These are phyloP conservation scores for Hordeum marinum DNA, from an alignment of 176 grass and related monocot species.

Conservation along the genomic window DNA sequence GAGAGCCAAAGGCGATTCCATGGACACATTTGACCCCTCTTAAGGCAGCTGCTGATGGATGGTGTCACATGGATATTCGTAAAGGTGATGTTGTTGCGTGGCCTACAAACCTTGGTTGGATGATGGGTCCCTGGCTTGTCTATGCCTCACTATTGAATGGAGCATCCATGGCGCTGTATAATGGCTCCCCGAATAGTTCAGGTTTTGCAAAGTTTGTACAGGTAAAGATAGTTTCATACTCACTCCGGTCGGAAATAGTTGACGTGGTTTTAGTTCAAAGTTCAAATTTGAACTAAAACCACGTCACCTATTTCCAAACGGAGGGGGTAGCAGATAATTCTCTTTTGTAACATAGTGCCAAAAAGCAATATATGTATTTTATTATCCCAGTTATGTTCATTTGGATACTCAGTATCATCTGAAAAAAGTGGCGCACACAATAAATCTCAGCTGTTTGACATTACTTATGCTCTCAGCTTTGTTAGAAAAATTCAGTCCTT, in stretches of 20 bases:
- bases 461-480: neutral
- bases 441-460: neutral
- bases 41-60: conserved; percentile 95
- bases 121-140: conserved; percentile 99
- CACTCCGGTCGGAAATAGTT: too few species aligned
- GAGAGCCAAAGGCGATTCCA: conserved; percentile 94
- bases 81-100: conserved; percentile 94
- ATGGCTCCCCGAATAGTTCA: conserved; percentile 73
- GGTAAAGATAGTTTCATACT: conserved; percentile 31
- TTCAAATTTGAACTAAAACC: too few species aligned
- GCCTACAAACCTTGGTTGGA: conserved; percentile 99
- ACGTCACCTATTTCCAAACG: too few species aligned
- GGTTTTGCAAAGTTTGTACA: conserved; percentile 96
- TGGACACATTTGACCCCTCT: conserved; percentile 90
- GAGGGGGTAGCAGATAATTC: neutral
- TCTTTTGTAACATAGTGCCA: neutral
- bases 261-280: too few species aligned
- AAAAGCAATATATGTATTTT: neutral
- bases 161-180: conserved; percentile 91
- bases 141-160: conserved; percentile 93
- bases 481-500: conserved; percentile 1
- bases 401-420: neutral
- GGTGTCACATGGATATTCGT: conserved; percentile 91
- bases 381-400: neutral
- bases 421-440: neutral